These are phyloP conservation scores for Cyclotella atomus DNA, from an alignment of 108 stramenopile genomes.

Conservation along the genomic window DNA sequence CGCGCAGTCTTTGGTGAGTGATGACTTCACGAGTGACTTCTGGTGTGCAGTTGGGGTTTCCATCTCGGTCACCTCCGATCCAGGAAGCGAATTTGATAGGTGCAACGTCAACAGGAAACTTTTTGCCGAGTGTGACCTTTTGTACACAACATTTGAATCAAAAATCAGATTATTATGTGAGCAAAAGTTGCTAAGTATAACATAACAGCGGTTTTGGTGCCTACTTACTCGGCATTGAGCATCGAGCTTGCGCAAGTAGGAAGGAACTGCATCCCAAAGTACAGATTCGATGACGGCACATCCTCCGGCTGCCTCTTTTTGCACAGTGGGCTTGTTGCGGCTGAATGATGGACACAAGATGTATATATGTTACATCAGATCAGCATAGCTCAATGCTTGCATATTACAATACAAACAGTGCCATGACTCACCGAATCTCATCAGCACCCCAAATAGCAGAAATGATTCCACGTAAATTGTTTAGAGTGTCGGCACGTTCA, in stretches of 20 bases:
- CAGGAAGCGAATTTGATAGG: conserved; percentile 95
- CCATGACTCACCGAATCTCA: conserved; percentile 75
- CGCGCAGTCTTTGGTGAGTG: conserved; percentile 80
- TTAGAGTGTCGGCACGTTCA: conserved; percentile 68
- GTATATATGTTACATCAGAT: too few relatives aligned
- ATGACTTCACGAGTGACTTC: conserved; percentile 89
- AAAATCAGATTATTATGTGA: background rate
- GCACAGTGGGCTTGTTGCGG: conserved; percentile 90
- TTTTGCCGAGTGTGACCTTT: conserved; percentile 64
- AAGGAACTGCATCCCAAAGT: conserved; percentile 97
- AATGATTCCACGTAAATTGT: conserved; percentile 73
- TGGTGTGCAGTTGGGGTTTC: conserved; percentile 97
- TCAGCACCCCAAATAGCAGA: conserved; percentile 85
- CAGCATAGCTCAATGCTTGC: too few relatives aligned
- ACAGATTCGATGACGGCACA: conserved; percentile 92
- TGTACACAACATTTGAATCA: too few relatives aligned
- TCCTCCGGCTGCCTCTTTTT: conserved; percentile 94
- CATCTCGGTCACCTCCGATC: conserved; percentile 97
- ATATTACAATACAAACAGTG: too few relatives aligned
- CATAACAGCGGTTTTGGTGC: background rate
- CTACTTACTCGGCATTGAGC: conserved; percentile 62
- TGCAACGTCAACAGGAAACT: conserved; percentile 83
- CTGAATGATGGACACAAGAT: conserved; percentile 23
- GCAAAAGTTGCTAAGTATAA: background rate
- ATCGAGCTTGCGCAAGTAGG: conserved; percentile 92